These are phyloP conservation scores for Rhododendron molle DNA, from an alignment of 148 eudicot genomes.

Conservation along the genomic window DNA sequence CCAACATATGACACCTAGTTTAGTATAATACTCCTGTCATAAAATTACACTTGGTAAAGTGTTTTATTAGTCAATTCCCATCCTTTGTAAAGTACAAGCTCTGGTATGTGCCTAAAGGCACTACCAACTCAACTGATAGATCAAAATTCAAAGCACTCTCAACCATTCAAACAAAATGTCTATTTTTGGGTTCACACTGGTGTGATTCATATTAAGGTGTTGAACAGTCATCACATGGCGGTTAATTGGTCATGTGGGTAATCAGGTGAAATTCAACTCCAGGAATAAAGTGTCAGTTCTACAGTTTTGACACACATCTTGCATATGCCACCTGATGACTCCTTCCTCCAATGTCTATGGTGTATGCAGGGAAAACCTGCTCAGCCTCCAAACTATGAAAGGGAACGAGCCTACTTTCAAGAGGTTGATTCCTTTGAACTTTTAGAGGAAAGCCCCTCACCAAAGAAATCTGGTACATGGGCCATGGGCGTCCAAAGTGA, in stretches of 20 bases:
- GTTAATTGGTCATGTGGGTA: not conserved
- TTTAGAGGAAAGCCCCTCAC: constrained; percentile 94
- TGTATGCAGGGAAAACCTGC: constrained; percentile 47
- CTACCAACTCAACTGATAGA: not conserved
- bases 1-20: not conserved
- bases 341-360: not conserved
- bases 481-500: constrained; percentile 40
- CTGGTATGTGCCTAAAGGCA: not conserved
- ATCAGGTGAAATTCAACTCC: not conserved
- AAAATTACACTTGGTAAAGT: not conserved
- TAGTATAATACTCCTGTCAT: not conserved
- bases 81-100: not conserved
- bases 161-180: not conserved
- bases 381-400: constrained; percentile 61
- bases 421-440: constrained; percentile 85
- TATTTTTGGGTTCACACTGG: not conserved
- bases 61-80: not conserved
- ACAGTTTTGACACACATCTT: not conserved
- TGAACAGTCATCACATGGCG: not conserved
- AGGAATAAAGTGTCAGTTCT: not conserved
- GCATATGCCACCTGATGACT: not conserved
- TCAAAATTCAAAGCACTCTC: not conserved
- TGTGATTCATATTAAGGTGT: not conserved
- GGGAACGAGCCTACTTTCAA: constrained; percentile 83
- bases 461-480: constrained; percentile 71